Percentiles rank a stretch among this genome's conserved stretches.
These are phyloP conservation scores for Eucalyptus pumila DNA, from an alignment of 345 rosid species.

Conservation along the genomic window DNA sequence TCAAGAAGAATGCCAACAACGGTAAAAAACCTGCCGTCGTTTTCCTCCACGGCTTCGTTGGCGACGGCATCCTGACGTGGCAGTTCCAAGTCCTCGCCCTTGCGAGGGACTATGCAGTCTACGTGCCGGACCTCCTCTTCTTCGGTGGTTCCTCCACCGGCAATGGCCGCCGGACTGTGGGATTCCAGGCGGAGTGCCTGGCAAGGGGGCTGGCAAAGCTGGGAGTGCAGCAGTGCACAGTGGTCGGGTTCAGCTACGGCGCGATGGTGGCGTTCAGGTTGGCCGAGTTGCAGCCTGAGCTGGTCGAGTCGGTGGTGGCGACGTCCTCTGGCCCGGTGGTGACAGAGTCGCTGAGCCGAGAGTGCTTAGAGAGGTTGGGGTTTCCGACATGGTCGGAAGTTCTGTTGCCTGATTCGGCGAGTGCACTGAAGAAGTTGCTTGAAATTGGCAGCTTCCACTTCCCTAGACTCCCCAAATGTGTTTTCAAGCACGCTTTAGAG, in stretches of 20 bases:
- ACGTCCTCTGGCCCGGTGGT: slow-evolving; percentile 6
- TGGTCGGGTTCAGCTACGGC: slow-evolving; percentile 32
- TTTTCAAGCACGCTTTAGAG: slow-evolving; percentile 7
- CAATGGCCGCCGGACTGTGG: slow-evolving; percentile 2
- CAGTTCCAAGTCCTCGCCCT: slow-evolving; percentile 21
- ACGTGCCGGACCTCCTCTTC: slow-evolving; percentile 35
- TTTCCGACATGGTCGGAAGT: slow-evolving; percentile 8
- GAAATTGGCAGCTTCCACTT: background rate
- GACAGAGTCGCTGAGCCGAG: slow-evolving; percentile 16
- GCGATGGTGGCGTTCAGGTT: slow-evolving; percentile 31
- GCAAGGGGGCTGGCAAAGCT: slow-evolving; percentile 17
- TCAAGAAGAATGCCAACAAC: background rate
- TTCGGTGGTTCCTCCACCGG: slow-evolving; percentile 30
- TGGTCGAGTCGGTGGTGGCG: slow-evolving; percentile 29
- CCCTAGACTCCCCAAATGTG: slow-evolving; percentile 5
- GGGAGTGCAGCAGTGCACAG: slow-evolving; percentile 21
- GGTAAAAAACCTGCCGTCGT: slow-evolving; percentile 7
- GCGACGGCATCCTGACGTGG: slow-evolving; percentile 26
- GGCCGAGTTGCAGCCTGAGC: slow-evolving; percentile 18
- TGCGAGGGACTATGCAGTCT: slow-evolving; percentile 13
- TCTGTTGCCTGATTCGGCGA: slow-evolving; percentile 17
- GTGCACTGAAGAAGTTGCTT: background rate
- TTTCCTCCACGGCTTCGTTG: slow-evolving; percentile 23
- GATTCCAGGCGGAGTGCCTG: slow-evolving; percentile 28
- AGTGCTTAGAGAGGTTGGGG: slow-evolving; percentile 1